Evolutionary conservation across 768 basidiomycete species (phyloP).

Genomic region (Dioszegia crocea): DNA sequence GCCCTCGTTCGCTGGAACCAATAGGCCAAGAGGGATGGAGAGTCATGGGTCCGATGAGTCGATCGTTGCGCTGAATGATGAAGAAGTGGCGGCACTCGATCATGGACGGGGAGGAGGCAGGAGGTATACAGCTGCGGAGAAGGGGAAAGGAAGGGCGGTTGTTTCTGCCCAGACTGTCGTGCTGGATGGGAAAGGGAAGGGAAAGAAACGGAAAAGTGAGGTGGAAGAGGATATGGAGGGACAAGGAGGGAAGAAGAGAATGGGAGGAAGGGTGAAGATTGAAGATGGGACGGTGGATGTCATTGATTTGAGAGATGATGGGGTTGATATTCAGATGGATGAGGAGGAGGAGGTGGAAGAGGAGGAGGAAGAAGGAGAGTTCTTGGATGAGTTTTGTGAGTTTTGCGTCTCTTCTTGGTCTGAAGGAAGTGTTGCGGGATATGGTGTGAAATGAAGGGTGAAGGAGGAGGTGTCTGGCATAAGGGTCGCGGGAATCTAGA

Average conservation of each 20-base stretch:
- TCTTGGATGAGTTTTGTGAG: constrained; percentile 1
- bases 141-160: constrained; percentile 14
- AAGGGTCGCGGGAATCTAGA: too few relatives aligned
- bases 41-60: neutral
- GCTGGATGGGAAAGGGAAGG: neutral
- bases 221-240: neutral
- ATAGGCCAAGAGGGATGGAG: too few relatives aligned
- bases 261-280: constrained; percentile 8
- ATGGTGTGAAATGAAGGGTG: neutral
- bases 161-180: neutral
- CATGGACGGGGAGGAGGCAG: neutral
- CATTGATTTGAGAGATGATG: constrained; percentile 6
- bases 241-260: neutral
- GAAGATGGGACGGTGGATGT: constrained; percentile 8
- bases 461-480: too few relatives aligned
- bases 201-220: neutral
- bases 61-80: neutral
- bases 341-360: constrained; percentile 6
- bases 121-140: constrained; percentile 11
- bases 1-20: neutral
- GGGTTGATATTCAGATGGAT: neutral
- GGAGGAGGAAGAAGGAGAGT: neutral
- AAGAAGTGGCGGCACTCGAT: neutral
- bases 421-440: neutral
- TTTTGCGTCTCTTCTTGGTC: neutral